Conservation (phyloP, 208 protist genomes). For the Giardia muris region DNA sequence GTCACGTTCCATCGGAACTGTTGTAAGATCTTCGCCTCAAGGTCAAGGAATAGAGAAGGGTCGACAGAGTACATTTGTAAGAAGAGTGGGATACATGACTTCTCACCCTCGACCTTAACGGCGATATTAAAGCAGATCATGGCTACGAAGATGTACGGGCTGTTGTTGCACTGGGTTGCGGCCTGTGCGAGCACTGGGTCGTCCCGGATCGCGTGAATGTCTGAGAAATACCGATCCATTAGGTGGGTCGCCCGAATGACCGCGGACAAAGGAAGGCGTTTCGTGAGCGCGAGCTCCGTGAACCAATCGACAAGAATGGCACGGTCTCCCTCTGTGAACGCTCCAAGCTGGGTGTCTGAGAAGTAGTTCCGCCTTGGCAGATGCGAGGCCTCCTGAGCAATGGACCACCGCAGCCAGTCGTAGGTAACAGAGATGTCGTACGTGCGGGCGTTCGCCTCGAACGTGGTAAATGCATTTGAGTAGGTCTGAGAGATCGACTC, state of each 20-base stretch:
- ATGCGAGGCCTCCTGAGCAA: background rate
- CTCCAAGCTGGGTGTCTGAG: background rate
- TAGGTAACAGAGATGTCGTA: background rate
- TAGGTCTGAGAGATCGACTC: background rate
- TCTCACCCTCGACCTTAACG: background rate
- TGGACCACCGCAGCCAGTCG: background rate
- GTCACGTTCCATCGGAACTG: background rate
- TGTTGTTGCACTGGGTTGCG: background rate
- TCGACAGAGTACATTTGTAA: background rate
- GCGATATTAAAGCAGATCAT: background rate
- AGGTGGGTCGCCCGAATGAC: background rate
- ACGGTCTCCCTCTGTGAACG: background rate
- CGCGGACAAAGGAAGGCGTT: background rate
- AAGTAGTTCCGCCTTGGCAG: background rate
- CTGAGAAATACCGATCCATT: background rate
- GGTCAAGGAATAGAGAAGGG: background rate
- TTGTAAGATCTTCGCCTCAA: background rate
- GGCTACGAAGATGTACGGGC: background rate
- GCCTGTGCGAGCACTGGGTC: background rate
- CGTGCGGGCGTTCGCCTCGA: background rate
- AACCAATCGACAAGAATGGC: background rate
- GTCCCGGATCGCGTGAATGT: background rate
- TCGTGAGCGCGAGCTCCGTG: background rate
- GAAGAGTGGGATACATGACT: background rate
- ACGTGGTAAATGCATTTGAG: background rate